Conservation (phyloP, 768 basidiomycete genomes). For the Chalciporus pseudorubinellus region DNA sequence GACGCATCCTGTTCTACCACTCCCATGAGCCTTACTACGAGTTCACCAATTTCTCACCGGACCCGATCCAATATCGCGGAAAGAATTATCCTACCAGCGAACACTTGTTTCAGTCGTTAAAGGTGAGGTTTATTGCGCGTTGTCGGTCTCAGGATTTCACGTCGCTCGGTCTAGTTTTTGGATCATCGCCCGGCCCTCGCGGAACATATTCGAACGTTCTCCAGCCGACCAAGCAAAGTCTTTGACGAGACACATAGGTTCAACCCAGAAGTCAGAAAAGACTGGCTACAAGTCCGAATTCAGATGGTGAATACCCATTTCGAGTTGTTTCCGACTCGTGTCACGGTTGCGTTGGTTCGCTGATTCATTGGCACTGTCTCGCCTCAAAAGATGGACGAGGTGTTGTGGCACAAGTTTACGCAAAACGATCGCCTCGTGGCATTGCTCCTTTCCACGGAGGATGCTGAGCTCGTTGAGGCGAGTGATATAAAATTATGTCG, state of each 20-base stretch:
- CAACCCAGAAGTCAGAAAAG: slow-evolving; percentile 35
- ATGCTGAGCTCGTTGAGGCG: slow-evolving; percentile 39
- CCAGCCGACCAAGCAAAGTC: slow-evolving; percentile 30
- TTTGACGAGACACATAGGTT: slow-evolving; percentile 36
- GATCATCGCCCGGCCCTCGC: slow-evolving; percentile 35
- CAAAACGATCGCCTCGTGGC: slow-evolving; percentile 37
- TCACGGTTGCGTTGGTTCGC: slow-evolving; percentile 5
- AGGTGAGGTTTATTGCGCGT: too few species aligned
- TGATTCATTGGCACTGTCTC: slow-evolving; percentile 5
- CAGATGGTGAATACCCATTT: slow-evolving; percentile 25
- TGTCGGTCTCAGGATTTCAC: too few species aligned
- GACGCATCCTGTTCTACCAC: slow-evolving; percentile 33
- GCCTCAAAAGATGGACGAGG: slow-evolving; percentile 37
- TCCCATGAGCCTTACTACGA: slow-evolving; percentile 35
- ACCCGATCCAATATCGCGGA: slow-evolving; percentile 38
- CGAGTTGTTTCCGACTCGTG: too few species aligned
- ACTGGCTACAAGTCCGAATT: slow-evolving; percentile 34
- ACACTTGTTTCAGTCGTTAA: slow-evolving; percentile 47
- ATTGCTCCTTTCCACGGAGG: slow-evolving; percentile 37
- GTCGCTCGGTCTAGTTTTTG: too few species aligned
- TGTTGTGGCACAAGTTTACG: slow-evolving; percentile 39
- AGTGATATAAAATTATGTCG: too few species aligned
- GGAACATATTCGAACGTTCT: slow-evolving; percentile 36
- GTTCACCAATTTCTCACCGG: slow-evolving; percentile 45
- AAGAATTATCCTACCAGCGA: slow-evolving; percentile 45